phyloP scores from a whole-genome alignment of 2,329 filamentous ascomycete species.

The Pseudomassariella vexata region DNA sequence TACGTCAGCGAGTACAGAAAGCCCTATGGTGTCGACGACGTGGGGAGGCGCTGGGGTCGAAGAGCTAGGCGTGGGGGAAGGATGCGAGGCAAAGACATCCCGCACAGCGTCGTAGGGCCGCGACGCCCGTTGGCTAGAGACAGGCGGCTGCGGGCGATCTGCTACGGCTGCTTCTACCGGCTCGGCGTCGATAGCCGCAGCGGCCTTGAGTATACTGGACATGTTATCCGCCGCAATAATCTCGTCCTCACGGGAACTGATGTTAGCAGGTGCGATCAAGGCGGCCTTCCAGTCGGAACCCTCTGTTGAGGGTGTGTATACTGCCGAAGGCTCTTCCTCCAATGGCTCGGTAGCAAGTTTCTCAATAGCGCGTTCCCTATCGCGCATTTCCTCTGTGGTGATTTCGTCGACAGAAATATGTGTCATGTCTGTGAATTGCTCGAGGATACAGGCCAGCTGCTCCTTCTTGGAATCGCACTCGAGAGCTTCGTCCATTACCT shows the following conservation, averaged over 20 bases:
- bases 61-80: too few species aligned
- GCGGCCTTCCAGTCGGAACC: too few species aligned
- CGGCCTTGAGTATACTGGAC: conserved; percentile 8
- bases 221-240: background rate
- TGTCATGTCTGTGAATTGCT: background rate
- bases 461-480: conserved; percentile 16
- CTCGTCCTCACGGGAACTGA: background rate
- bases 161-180: conserved; percentile 9
- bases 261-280: too few species aligned
- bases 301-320: too few species aligned
- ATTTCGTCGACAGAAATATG: conserved; percentile 21
- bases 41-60: conserved; percentile 12
- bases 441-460: conserved; percentile 11
- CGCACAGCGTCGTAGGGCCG: conserved; percentile 39
- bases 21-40: conserved; percentile 16
- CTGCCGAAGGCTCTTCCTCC: conserved; percentile 7
- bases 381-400: conserved; percentile 22
- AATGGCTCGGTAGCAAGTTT: conserved; percentile 11
- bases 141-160: conserved; percentile 5
- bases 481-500: conserved; percentile 22
- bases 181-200: conserved; percentile 14
- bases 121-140: conserved; percentile 18
- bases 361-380: conserved; percentile 17
- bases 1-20: conserved; percentile 26
- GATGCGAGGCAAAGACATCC: conserved; percentile 32